phyloP scores from a whole-genome alignment of 305 asterid species.

The Fraxinus velutina region DNA sequence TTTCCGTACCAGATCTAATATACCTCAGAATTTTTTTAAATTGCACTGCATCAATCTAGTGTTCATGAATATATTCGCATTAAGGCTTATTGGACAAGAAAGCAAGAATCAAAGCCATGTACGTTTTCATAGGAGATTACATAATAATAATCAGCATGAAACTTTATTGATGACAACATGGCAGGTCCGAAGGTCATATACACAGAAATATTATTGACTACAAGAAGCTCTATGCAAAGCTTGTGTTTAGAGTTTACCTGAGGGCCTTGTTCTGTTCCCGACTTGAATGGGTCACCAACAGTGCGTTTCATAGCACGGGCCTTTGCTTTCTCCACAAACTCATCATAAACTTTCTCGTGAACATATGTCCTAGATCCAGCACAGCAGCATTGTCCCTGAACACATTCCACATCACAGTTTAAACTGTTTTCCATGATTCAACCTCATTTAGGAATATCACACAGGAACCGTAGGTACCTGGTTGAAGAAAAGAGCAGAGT shows the following conservation, averaged over 20 bases:
- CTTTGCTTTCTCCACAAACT: constrained; percentile 78
- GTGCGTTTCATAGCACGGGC: constrained; percentile 65
- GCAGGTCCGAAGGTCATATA: background rate
- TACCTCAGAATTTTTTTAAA: constrained; percentile 72
- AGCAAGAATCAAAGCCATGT: background rate
- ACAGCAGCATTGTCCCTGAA: constrained; percentile 97
- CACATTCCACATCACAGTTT: constrained; percentile 1
- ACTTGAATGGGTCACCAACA: constrained; percentile 94
- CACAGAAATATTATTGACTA: background rate
- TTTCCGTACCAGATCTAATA: constrained; percentile 54
- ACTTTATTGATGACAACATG: background rate
- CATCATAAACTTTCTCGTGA: constrained; percentile 81
- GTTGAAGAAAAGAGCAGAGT: constrained; percentile 82
- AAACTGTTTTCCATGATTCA: background rate
- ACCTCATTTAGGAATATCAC: background rate
- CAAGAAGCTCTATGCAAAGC: background rate
- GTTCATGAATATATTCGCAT: constrained; percentile 8
- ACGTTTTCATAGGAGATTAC: background rate
- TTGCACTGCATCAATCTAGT: constrained; percentile 66
- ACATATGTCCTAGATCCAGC: constrained; percentile 94
- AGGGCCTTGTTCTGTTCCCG: constrained; percentile 90
- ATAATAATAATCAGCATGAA: background rate
- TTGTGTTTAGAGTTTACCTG: constrained; percentile 48
- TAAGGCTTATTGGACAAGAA: constrained; percentile 12
- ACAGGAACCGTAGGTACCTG: constrained; percentile 47